Evolutionary conservation across 768 basidiomycete genomes (phyloP).

Genomic region (Dioszegia aurantiaca): DNA sequence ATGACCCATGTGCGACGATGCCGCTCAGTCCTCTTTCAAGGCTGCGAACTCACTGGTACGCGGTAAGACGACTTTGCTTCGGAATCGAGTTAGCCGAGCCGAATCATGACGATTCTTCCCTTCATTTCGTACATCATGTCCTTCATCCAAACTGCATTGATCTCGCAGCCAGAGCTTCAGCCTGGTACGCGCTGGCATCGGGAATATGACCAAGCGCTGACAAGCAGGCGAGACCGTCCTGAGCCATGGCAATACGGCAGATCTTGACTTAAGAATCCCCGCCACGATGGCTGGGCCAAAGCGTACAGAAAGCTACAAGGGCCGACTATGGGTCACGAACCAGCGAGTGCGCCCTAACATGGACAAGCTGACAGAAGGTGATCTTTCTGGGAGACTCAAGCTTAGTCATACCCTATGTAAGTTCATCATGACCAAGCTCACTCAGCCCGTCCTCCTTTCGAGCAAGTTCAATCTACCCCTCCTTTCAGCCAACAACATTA

Average conservation of each 20-base stretch:
- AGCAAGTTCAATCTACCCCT: conserved; percentile 40
- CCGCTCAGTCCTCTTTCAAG: too few species aligned
- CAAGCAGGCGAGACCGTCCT: conserved; percentile 28
- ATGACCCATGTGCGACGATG: too few species aligned
- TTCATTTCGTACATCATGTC: conserved; percentile 7
- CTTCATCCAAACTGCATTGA: background rate
- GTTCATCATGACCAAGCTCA: conserved; percentile 8
- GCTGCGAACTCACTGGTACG: too few species aligned
- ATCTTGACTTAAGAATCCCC: conserved; percentile 39
- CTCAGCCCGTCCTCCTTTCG: conserved; percentile 23
- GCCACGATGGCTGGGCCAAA: conserved; percentile 41
- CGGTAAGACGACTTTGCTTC: too few species aligned
- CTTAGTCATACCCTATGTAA: conserved; percentile 34
- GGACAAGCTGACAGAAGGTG: conserved; percentile 14
- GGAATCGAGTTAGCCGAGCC: too few species aligned
- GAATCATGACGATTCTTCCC: background rate
- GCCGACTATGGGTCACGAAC: conserved; percentile 41
- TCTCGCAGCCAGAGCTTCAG: background rate
- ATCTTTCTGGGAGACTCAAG: background rate
- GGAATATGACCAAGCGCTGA: conserved; percentile 9
- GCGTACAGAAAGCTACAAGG: conserved; percentile 32
- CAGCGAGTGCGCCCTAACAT: conserved; percentile 28
- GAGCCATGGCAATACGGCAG: conserved; percentile 24
- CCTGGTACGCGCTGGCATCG: too few species aligned
- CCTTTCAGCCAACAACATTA: conserved; percentile 37